Evolutionary conservation across 2,329 filamentous ascomycete genomes (phyloP).

Genomic region (Ophiostoma perfectum): DNA sequence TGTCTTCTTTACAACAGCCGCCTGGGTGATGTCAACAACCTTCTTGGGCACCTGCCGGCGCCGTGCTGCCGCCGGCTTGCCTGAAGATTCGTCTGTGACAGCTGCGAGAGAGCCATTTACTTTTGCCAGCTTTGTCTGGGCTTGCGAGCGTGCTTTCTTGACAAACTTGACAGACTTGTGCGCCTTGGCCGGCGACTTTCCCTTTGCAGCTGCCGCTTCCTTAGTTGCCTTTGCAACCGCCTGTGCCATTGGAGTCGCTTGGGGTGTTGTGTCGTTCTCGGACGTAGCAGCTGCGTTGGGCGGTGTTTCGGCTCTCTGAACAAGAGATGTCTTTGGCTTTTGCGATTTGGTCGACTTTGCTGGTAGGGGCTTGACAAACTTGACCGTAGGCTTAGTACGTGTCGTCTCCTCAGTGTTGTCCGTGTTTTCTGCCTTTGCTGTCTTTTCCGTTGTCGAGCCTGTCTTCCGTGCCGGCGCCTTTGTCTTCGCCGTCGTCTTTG

Average conservation of each 20-base stretch:
- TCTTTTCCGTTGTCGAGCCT: neutral
- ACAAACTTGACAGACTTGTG: conserved; percentile 13
- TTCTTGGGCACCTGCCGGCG: conserved; percentile 8
- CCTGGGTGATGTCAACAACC: neutral
- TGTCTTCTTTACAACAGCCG: neutral
- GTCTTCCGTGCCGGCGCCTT: neutral
- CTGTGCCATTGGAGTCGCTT: conserved; percentile 23
- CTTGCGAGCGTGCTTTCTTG: conserved; percentile 12
- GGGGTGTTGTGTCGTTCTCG: neutral
- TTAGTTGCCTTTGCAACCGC: conserved; percentile 18
- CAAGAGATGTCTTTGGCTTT: neutral
- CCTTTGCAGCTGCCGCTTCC: neutral
- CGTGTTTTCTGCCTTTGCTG: neutral
- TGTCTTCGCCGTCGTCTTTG: neutral
- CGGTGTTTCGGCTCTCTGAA: conserved; percentile 11
- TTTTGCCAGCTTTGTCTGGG: neutral
- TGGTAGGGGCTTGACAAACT: neutral
- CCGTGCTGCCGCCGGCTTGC: neutral
- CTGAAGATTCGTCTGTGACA: neutral
- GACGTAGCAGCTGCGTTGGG: neutral
- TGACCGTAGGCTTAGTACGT: neutral
- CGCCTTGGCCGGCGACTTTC: neutral
- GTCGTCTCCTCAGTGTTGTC: neutral
- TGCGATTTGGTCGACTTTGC: conserved; percentile 2
- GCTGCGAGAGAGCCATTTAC: neutral